Evolutionary conservation across 371 early-diverging fungal genomes (phyloP).

Genomic region (Sporodiniella umbellata): DNA sequence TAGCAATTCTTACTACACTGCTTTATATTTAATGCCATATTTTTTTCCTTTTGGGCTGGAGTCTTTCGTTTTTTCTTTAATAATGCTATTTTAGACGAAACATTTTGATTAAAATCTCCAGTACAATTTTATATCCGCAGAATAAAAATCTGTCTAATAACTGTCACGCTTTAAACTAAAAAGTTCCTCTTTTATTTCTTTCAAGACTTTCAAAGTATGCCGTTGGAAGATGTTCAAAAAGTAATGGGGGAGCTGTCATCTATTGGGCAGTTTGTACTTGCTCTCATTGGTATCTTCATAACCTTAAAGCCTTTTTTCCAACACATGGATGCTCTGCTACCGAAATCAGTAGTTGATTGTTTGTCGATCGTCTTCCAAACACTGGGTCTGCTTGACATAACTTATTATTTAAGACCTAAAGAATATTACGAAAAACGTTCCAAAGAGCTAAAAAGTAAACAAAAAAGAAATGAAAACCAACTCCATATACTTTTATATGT

Average conservation of each 20-base stretch:
- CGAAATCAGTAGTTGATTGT: slow-evolving; percentile 10
- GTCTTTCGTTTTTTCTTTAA: too few relatives aligned
- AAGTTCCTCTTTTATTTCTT: neutral
- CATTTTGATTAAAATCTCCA: too few relatives aligned
- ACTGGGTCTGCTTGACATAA: slow-evolving; percentile 11
- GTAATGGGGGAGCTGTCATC: slow-evolving; percentile 9
- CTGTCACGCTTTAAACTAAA: too few relatives aligned
- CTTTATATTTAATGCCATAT: too few relatives aligned
- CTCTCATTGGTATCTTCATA: slow-evolving; percentile 13
- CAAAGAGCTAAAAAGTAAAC: slow-evolving; percentile 13
- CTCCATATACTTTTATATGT: too few relatives aligned
- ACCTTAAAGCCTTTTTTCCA: slow-evolving; percentile 18
- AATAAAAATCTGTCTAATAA: too few relatives aligned
- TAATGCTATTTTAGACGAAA: too few relatives aligned
- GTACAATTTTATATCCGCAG: too few relatives aligned
- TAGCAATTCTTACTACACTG: too few relatives aligned
- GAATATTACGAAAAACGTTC: slow-evolving; percentile 18
- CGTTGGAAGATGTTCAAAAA: slow-evolving; percentile 1
- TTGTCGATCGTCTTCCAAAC: slow-evolving; percentile 4
- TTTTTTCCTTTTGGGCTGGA: too few relatives aligned
- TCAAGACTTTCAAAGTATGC: neutral
- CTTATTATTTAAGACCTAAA: slow-evolving; percentile 18
- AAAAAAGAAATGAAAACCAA: too few relatives aligned
- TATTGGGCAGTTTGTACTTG: slow-evolving; percentile 7
- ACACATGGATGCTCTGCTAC: slow-evolving; percentile 8